Conservation (phyloP, 176 grass and related monocot genomes). For the Bolboschoenus planiculmis region DNA sequence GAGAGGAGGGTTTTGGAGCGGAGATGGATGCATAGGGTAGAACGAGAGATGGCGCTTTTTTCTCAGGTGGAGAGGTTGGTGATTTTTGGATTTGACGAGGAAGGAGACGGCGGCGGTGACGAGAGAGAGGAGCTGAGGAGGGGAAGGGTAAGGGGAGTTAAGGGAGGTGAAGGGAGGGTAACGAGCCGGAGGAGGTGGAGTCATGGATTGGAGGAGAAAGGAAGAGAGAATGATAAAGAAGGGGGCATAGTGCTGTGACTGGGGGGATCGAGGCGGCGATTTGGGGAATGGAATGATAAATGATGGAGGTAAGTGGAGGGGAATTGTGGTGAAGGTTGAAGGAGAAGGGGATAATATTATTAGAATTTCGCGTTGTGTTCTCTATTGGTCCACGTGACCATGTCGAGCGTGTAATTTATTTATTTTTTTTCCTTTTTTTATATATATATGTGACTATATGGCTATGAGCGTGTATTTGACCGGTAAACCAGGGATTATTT, state of each 20-base stretch:
- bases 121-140: conserved; percentile 19
- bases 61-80: conserved; percentile 6
- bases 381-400: conserved; percentile 12
- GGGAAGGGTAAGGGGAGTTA: conserved; percentile 2
- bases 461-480: not conserved
- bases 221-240: not conserved
- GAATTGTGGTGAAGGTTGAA: not conserved
- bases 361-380: not conserved
- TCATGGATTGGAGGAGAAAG: not conserved
- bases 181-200: not conserved
- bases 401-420: not conserved
- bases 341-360: not conserved
- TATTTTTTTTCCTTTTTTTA: not conserved
- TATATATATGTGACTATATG: not conserved
- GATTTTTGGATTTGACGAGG: conserved; percentile 7
- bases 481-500: not conserved
- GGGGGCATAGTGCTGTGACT: not conserved
- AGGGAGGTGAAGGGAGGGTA: conserved; percentile 2
- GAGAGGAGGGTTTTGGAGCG: conserved; percentile 37
- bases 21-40: conserved; percentile 19
- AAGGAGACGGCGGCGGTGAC: conserved; percentile 31
- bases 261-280: not conserved
- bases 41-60: conserved; percentile 26
- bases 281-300: not conserved
- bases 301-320: not conserved